Evolutionary conservation across 352 stramenopile species (phyloP), one percentile per base, ranked within the genome.

Genomic region (Phytophthora colocasiae): DNA sequence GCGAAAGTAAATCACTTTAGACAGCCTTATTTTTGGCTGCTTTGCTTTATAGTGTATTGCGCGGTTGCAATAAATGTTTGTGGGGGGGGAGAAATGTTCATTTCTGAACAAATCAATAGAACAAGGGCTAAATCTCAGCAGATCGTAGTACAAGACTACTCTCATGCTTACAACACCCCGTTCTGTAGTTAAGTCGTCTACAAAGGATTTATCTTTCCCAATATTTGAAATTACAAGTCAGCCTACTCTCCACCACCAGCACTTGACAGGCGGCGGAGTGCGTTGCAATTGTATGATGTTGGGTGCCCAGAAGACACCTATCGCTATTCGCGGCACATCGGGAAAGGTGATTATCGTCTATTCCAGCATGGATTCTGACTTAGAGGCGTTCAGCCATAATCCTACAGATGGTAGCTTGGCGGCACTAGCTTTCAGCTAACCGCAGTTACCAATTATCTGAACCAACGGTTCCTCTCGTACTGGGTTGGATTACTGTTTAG

Each of bases 331-430:
- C 69, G 66, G 73, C 80, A 90, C 81, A 92, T 79, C 71, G 66
- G 71, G 80, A 83, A 74, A 89, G 76, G 80, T 81, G 80, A 86
- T 79, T 91, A 92, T 90, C 75, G 78, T 81, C 83, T 75, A 86
- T 81, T 82, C 78, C 79, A 93, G 81, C 79, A 94, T 91, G 83
- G 84, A 94, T 58, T 58, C 50, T 58, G 50, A 58, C 22, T 58
- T 96, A 93, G 85, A 96, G 85, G 89, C 86, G 77, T 95, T 96
- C 86, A 96, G 89, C 90, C 85, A 93, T 92, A 89, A n/a, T n/a
- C n/a, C n/a, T n/a, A n/a, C n/a, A n/a, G n/a, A 92, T 92, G 86
- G 82, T 96, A 96, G 85, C 85, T 93, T 95, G 82, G 85, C 80
- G 81, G 85, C 87, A 96, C 87, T 97, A 85, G 78, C 86, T 71